phyloP scores from a whole-genome alignment of 1,139 yeast species.

The Scheffersomyces quercinus region DNA sequence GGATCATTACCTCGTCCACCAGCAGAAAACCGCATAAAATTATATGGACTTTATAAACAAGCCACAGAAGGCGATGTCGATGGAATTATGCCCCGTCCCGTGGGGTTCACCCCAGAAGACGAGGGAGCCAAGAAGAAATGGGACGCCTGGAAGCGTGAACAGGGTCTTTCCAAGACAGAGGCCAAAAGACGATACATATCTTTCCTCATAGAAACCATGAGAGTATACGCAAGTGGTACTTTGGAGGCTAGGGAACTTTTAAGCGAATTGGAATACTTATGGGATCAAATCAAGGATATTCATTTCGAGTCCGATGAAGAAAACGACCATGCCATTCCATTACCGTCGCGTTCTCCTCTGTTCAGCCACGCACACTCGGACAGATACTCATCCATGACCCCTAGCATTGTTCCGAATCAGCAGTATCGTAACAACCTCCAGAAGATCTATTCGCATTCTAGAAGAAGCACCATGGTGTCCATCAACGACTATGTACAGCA shows the following conservation, averaged over 20 bases:
- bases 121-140: slow-evolving; percentile 72
- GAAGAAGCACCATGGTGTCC: slow-evolving; percentile 41
- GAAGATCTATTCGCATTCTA: slow-evolving; percentile 47
- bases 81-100: slow-evolving; percentile 65
- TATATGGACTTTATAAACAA: slow-evolving; percentile 84
- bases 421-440: slow-evolving; percentile 40
- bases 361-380: slow-evolving; percentile 39
- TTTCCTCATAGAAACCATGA: slow-evolving; percentile 72
- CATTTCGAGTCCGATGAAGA: slow-evolving; percentile 36
- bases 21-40: slow-evolving; percentile 63
- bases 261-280: slow-evolving; percentile 64
- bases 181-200: slow-evolving; percentile 74
- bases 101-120: slow-evolving; percentile 60
- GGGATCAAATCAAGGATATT: slow-evolving; percentile 73
- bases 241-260: slow-evolving; percentile 67
- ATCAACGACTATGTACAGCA: slow-evolving; percentile 41
- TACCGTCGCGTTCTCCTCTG: slow-evolving; percentile 42
- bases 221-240: slow-evolving; percentile 66
- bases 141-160: slow-evolving; percentile 84
- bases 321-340: slow-evolving; percentile 19
- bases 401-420: slow-evolving; percentile 32
- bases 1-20: slow-evolving; percentile 83
- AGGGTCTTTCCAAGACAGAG: slow-evolving; percentile 68
- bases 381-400: slow-evolving; percentile 40
- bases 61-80: slow-evolving; percentile 85